Evolutionary conservation across 495 filamentous ascomycete species (phyloP), one percentile per base, ranked within the genome.

Genomic region (Daldinia loculata): DNA sequence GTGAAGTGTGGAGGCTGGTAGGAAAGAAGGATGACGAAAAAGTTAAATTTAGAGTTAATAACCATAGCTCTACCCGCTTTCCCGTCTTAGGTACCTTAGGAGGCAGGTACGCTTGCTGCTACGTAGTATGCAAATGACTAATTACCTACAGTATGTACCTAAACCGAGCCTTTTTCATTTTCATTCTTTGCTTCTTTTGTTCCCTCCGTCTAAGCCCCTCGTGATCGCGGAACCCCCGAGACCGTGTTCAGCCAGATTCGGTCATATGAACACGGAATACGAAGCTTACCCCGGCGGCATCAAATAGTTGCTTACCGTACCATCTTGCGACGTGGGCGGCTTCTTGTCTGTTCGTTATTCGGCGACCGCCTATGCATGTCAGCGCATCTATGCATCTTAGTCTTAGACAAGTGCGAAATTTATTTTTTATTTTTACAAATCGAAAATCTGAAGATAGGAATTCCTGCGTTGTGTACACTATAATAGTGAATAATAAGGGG

Each of bases 221-320:
- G 29, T 55, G 51, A 30, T 55, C 5, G 38, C 45, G 55, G 63
- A 63, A 26, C n/a, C 34, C 17, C 61, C 61, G 61, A 55, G 55
- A 56, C 52, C 59, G 38, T 61, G 61, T 57, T 52, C 12, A 60
- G 32, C 24, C 22, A 27, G 22, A 43, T n/a, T 29, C 26, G 17
- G 70, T 72, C 64, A 72, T 72, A 64, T 61, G 70, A 51, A 14
- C 45, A n/a, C 43, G 3, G 19, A 72, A 72, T 68, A 72, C 70
- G 70, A 72, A 65, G 15, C 60, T 56, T 57, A 50, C 48, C 29
- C 24, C 15, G 55, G 29, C 27, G 22, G 38, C 56, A 39, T 61
- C 55, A 38, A 61, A 38, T 60, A 29, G 48, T 50, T 56, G 38
- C 41, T 48, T 45, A 50, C 38, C 55, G 56, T 45, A 50, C 38